Evolutionary conservation across 2,329 filamentous ascomycete species (phyloP).

Genomic region (Colletotrichum sp.): DNA sequence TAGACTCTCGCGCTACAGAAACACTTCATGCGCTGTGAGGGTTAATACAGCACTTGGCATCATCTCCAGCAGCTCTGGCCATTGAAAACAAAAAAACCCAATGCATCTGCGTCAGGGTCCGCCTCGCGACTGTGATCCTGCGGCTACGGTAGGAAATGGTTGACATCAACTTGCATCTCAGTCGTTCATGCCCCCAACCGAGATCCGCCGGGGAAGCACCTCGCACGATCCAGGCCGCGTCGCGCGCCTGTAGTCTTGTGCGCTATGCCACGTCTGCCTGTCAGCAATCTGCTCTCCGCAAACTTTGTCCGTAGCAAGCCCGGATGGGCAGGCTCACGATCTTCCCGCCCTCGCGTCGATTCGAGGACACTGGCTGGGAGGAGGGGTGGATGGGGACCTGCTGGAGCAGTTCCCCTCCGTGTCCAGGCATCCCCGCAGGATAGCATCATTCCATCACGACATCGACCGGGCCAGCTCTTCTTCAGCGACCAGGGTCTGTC

Average conservation of each 20-base stretch:
- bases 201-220: constrained; percentile 23
- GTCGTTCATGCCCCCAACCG: constrained; percentile 13
- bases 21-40: neutral
- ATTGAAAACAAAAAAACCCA: neutral
- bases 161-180: constrained; percentile 17
- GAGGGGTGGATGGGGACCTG: constrained; percentile 9
- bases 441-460: constrained; percentile 17
- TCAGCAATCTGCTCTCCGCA: constrained; percentile 17
- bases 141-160: constrained; percentile 1
- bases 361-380: neutral
- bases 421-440: constrained; percentile 15
- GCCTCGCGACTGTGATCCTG: neutral
- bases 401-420: neutral
- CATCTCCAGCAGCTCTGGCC: neutral
- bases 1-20: neutral
- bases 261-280: constrained; percentile 17
- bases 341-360: constrained; percentile 21
- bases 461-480: constrained; percentile 20
- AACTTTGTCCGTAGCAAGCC: constrained; percentile 18
- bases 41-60: neutral
- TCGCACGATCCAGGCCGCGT: constrained; percentile 17
- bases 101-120: neutral
- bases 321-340: constrained; percentile 15
- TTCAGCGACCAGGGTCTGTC: constrained; percentile 9
- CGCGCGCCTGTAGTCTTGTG: constrained; percentile 14